phyloP scores from a whole-genome alignment of 768 basidiomycete genomes.

The Lactarius trivialis region DNA sequence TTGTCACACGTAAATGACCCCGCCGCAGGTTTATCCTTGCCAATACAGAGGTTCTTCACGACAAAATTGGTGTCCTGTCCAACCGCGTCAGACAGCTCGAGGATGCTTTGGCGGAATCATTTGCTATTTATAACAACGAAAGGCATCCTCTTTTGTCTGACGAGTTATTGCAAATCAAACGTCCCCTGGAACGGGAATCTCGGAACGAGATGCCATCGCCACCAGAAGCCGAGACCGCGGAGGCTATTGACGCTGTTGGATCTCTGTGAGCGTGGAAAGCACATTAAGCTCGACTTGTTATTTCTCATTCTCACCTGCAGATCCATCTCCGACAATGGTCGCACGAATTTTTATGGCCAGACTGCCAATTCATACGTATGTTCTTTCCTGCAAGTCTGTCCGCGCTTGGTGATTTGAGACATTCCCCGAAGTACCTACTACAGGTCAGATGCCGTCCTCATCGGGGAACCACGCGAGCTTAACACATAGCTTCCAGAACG shows the following conservation, averaged over 20 bases:
- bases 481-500: constrained; percentile 38
- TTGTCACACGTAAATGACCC: constrained; percentile 2
- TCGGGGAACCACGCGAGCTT: constrained; percentile 11
- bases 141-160: constrained; percentile 54
- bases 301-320: constrained; percentile 33
- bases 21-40: constrained; percentile 56
- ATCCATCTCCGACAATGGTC: constrained; percentile 55
- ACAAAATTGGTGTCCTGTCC: constrained; percentile 55
- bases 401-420: constrained; percentile 10
- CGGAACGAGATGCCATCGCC: constrained; percentile 32
- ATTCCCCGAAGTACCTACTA: constrained; percentile 47
- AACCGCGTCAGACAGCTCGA: constrained; percentile 63
- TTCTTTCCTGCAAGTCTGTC: constrained; percentile 12
- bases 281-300: neutral
- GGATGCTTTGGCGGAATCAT: constrained; percentile 52
- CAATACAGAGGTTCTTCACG: constrained; percentile 62
- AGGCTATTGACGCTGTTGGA: constrained; percentile 57
- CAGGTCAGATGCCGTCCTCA: constrained; percentile 38
- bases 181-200: constrained; percentile 58
- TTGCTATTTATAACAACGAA: constrained; percentile 41
- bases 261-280: constrained; percentile 41
- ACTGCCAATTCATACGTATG: constrained; percentile 67
- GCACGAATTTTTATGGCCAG: constrained; percentile 58
- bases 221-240: constrained; percentile 40
- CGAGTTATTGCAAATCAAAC: constrained; percentile 57